Base-by-base conservation (phyloP, 306 rosid genomes). In the Citrullus mucosospermus region DNA sequence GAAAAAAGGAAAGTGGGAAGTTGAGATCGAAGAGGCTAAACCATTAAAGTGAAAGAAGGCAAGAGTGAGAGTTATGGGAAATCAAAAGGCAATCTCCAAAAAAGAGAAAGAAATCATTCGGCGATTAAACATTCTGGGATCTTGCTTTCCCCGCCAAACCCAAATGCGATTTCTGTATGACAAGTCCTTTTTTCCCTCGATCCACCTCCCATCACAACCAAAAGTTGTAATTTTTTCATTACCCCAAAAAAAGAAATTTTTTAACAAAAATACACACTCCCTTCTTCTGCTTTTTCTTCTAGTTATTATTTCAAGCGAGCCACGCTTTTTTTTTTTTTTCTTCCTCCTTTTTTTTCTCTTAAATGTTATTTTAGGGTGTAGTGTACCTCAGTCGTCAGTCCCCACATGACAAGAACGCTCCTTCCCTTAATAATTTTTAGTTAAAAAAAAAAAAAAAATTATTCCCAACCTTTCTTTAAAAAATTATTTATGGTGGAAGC, bases 21-120 rank as follows among this genome's bases (percentile, higher is more conserved):
- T 79, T 71, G 25, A 53, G 74, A 83, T 46, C 76, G 13, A 44
- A 44, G 80, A 74, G 71, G 68, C 81, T 51, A 76, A 54, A 46
- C 71, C 80, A 11, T 36, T 36, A 4, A 1, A 17, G 48, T 17
- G 72, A 65, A 71, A 28, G 43, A 50, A 50, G 38, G n/a, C 16
- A 69, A 43, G 0, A 77, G 34, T 57, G 46, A 30, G 28, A 30
- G 39, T 14, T 9, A 9, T 0, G 17, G 16, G 36, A 76, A 57
- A 56, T 57, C 59, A 63, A 48, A 51, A 25, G 51, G 58, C 69
- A 32, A 78, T 34, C 34, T 44, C 54, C 66, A 22, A 44, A 77
- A 50, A 13, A 51, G 61, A 9, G n/a, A 15, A 56, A 20, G 54
- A 53, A 48, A 30, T 72, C 50, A 32, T 51, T 74, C 50, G 3